phyloP scores from a whole-genome alignment of 768 basidiomycete genomes.

The Trametes cubensis region DNA sequence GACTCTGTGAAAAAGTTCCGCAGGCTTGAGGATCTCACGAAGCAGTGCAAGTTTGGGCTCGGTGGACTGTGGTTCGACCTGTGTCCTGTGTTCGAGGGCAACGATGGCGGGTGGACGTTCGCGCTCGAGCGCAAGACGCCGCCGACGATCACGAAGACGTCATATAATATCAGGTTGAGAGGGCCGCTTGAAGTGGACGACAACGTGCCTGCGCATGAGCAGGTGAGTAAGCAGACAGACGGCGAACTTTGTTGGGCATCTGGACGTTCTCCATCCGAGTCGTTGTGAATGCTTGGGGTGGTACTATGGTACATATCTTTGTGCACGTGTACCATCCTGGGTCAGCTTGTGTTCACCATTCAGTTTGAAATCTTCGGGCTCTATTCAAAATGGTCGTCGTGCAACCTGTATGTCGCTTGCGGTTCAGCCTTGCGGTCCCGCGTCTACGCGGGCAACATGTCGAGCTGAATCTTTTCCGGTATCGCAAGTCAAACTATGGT shows the following conservation, averaged over 20 bases:
- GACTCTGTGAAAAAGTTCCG: background rate
- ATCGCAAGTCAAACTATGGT: too few relatives aligned
- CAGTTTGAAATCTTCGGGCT: too few relatives aligned
- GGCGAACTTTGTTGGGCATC: slow-evolving; percentile 2
- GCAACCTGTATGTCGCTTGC: too few relatives aligned
- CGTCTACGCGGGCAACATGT: too few relatives aligned
- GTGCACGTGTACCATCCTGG: too few relatives aligned
- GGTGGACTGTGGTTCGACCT: slow-evolving; percentile 31
- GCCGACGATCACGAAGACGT: slow-evolving; percentile 34
- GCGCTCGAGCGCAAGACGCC: slow-evolving; percentile 28
- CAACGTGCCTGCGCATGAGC: slow-evolving; percentile 29
- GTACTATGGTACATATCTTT: background rate
- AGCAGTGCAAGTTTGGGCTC: slow-evolving; percentile 33
- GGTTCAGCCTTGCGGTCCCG: too few relatives aligned
- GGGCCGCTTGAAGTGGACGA: slow-evolving; percentile 31
- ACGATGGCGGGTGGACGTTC: slow-evolving; percentile 26
- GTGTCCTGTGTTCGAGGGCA: slow-evolving; percentile 33
- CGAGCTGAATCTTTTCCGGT: too few relatives aligned
- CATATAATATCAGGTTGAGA: slow-evolving; percentile 32
- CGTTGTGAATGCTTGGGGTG: background rate
- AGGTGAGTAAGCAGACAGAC: slow-evolving; percentile 31
- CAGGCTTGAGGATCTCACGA: slow-evolving; percentile 18
- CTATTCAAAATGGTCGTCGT: too few relatives aligned
- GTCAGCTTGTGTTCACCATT: too few relatives aligned
- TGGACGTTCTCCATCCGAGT: background rate